Conservation (phyloP, 768 basidiomycete species). For the Pulveroboletus sp. region DNA sequence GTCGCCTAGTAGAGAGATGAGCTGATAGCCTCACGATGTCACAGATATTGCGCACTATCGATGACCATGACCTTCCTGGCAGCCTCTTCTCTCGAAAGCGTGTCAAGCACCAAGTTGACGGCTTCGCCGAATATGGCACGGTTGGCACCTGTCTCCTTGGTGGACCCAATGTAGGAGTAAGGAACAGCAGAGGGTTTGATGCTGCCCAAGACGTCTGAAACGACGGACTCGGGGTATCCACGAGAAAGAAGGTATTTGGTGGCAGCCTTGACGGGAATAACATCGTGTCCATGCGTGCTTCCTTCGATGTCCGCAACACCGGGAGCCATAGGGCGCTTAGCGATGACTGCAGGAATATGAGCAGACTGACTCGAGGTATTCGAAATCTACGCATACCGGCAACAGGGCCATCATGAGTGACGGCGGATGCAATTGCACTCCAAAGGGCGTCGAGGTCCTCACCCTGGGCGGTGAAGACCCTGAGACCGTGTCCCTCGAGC, state of each 20-base stretch:
- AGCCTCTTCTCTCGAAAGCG: constrained; percentile 69
- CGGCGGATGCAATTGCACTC: constrained; percentile 51
- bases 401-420: constrained; percentile 68
- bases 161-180: constrained; percentile 65
- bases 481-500: constrained; percentile 76
- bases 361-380: neutral
- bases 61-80: constrained; percentile 81
- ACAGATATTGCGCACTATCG: constrained; percentile 49
- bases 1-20: constrained; percentile 47
- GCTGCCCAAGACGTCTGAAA: constrained; percentile 50
- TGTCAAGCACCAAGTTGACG: constrained; percentile 73
- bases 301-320: constrained; percentile 76
- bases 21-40: neutral
- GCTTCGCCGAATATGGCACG: constrained; percentile 85
- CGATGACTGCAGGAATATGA: constrained; percentile 45
- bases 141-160: constrained; percentile 73
- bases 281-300: constrained; percentile 76
- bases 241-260: constrained; percentile 65
- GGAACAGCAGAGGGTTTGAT: constrained; percentile 57
- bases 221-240: constrained; percentile 48
- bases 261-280: constrained; percentile 77
- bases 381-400: constrained; percentile 45
- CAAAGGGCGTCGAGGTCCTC: constrained; percentile 80
- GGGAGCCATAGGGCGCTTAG: constrained; percentile 65
- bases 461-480: constrained; percentile 66